Base-by-base conservation (phyloP, 768 basidiomycete genomes). In the Suillus ampliporus region DNA sequence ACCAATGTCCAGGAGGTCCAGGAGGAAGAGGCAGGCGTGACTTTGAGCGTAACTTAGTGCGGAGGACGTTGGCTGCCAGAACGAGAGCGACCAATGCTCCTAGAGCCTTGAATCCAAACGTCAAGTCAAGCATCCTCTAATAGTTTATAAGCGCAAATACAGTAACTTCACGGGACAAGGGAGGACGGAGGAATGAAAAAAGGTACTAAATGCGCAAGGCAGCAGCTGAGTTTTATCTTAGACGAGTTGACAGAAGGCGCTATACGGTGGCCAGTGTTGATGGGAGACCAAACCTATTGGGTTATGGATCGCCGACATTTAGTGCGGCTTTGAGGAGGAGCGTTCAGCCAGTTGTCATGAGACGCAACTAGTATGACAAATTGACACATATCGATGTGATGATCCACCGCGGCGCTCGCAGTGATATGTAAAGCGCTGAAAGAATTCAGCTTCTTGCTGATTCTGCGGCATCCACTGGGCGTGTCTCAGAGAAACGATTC, bases 1-100 rank as follows among this genome's bases (percentile, higher is more conserved):
- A 60, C 71, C 74, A 76, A 57, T 75, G 72, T 31, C 66, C 68
- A 21, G 74, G 74, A 62, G 74, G 73, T 26, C 73, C 71, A 3
- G 70, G 73, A 0, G 72, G 73, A 3, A 75, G 56, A 4, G 72
- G 72, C 17, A 75, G 64, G 38, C 65, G 67, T 0, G 53, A 59
- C 43, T 43, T 68, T 6, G 21, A 50, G 17, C 41, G 65, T 34
- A 69, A 38, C 41, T 21, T 64, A 34, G 66, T 57, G 5, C 60
- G 43, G 19, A 73, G 37, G 40, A 44, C 62, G 6, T 31, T 59
- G 47, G 66, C 44, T 2, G 65, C 61, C 26, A 75, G 59, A 7
- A 66, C 43, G 10, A 75, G 34, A 6, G 64, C 65, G 21, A 52
- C 53, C 35, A 76, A 19, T 37, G 64, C 62, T 1, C 64, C 67